A percentile compares a stretch with the other conserved stretches of the same genome.
Evolutionary conservation across 164 flowering plant species (phyloP).

Genomic region (Cinnamomum chago): DNA sequence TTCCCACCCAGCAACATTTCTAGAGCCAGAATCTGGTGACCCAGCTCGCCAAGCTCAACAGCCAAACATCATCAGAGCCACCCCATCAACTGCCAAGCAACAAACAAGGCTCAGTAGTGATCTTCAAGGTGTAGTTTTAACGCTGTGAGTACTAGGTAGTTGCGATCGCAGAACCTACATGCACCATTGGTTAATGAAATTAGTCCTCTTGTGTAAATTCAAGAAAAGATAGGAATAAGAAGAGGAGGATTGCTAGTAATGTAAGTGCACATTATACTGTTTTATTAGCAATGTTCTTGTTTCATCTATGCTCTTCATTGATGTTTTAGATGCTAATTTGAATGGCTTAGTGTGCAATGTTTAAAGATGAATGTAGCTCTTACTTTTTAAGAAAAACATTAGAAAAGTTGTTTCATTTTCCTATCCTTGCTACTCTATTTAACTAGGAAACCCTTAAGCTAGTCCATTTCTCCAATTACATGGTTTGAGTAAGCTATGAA

Average conservation of each 20-base stretch:
- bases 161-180: slow-evolving; percentile 10
- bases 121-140: slow-evolving; percentile 77
- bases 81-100: slow-evolving; percentile 16
- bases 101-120: slow-evolving; percentile 43
- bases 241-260: not conserved
- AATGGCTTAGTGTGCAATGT: too few species aligned
- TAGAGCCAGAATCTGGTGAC: slow-evolving; percentile 23
- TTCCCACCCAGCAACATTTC: slow-evolving; percentile 18
- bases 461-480: too few species aligned
- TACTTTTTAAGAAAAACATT: too few species aligned
- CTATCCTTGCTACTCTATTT: too few species aligned
- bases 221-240: not conserved
- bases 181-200: not conserved
- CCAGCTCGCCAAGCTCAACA: slow-evolving; percentile 23
- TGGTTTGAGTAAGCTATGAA: too few species aligned
- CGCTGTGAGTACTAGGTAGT: slow-evolving; percentile 74
- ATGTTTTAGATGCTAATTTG: too few species aligned
- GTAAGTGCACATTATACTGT: not conserved
- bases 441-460: too few species aligned
- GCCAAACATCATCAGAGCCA: slow-evolving; percentile 23
- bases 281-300: not conserved
- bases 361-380: too few species aligned
- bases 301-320: too few species aligned
- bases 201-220: slow-evolving; percentile 8
- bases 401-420: too few species aligned